phyloP scores from a whole-genome alignment of 1,284 basidiomycete species.

The Xerocomus nothofagi region DNA sequence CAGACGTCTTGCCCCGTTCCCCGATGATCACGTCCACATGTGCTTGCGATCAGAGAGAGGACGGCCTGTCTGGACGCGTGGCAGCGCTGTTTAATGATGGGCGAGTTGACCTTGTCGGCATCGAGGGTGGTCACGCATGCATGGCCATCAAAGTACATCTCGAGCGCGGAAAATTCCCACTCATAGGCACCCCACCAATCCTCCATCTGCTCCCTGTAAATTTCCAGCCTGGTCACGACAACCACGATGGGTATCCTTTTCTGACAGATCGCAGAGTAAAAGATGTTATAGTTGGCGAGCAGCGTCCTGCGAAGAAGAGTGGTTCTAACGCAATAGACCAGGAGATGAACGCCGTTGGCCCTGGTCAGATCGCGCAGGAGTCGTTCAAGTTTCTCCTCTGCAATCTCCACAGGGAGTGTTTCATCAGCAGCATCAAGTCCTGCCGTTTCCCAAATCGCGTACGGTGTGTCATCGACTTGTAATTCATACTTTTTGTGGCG shows the following conservation, averaged over 20 bases:
- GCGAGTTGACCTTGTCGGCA: slow-evolving; percentile 31
- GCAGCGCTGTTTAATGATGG: slow-evolving; percentile 29
- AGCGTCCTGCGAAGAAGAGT: slow-evolving; percentile 23
- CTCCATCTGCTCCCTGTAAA: slow-evolving; percentile 30
- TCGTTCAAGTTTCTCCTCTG: slow-evolving; percentile 28
- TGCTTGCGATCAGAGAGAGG: slow-evolving; percentile 18
- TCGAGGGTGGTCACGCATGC: slow-evolving; percentile 33
- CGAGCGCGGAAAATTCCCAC: slow-evolving; percentile 22
- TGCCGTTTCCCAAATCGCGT: slow-evolving; percentile 30
- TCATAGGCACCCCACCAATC: slow-evolving; percentile 34
- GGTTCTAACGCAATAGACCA: slow-evolving; percentile 33
- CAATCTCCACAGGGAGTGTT: slow-evolving; percentile 30
- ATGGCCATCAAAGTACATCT: slow-evolving; percentile 34
- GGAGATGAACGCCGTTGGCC: slow-evolving; percentile 29
- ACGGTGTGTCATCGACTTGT: slow-evolving; percentile 22
- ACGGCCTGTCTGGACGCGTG: slow-evolving; percentile 22
- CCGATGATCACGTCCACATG: slow-evolving; percentile 28
- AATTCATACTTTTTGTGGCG: slow-evolving; percentile 30
- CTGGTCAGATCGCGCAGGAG: slow-evolving; percentile 26
- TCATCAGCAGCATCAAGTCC: slow-evolving; percentile 33
- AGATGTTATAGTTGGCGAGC: slow-evolving; percentile 34
- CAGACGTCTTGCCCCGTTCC: slow-evolving; percentile 20
- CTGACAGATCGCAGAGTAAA: slow-evolving; percentile 35
- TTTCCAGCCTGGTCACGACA: slow-evolving; percentile 33
- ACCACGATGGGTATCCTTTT: slow-evolving; percentile 33